Base-by-base conservation (phyloP, 441 rosid species). In the Adansonia rubrostipa region DNA sequence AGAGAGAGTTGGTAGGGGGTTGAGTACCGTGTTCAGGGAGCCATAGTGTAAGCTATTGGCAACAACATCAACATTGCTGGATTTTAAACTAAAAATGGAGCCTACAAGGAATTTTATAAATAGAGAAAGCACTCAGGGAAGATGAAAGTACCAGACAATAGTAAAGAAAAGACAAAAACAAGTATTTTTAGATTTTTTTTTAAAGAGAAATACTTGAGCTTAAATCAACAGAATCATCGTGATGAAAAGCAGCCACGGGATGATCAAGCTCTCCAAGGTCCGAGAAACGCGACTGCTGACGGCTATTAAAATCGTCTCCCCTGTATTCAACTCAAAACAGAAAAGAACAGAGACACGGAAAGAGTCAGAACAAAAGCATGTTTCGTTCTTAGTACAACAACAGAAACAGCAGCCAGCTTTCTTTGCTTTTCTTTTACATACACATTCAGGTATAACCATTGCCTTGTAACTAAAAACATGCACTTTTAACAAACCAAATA, bases 211-310 rank as follows among this genome's bases (percentile, higher is more conserved):
- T 81, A 96, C 99, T 92, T 92, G 97, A 86, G 86, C 91, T 93
- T 85, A 93, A 90, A 87, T 88, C 90, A 84, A 88, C 87, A 79
- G 94, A 86, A 84, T 89, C 89, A 10, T 92, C 79, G 68, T 91
- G 95, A 54, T 87, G 93, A 82, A 88, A 92, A 75, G 85, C 86
- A 69, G 84, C 61, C 24, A 77, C 79, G 24, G 93, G 83, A 75
- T 92, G 93, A 81, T 88, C 91, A 89, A 92, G 92, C 92, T 93
- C 96, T 33, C 93, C 95, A 86, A 90, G 88, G 82, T 90, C 94
- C 86, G 76, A 71, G 78, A 86, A 87, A 74, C 85, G 86, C 70
- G 90, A 42, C 66, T 82, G 92, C 80, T 80, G 79, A 48, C 90
- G 83, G 82, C 78, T 66, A 28, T 51, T 75, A 64, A 88, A 86